phyloP scores from a whole-genome alignment of 2,329 filamentous ascomycete genomes.

The Botrytis hyacinthi region DNA sequence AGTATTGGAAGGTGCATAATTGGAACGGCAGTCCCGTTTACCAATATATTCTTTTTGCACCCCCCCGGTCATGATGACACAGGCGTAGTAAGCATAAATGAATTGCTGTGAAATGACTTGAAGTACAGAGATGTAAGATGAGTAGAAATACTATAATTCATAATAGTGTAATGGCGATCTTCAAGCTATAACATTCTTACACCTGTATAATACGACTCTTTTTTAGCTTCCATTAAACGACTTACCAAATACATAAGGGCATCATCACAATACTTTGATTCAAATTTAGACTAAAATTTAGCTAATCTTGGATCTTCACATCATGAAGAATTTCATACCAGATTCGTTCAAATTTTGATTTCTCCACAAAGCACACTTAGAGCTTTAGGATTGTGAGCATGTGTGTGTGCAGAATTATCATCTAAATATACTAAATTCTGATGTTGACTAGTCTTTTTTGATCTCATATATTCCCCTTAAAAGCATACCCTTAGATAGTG shows the following conservation, averaged over 20 bases:
- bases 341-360: not conserved
- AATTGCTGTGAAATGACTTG: not conserved
- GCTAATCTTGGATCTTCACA: not conserved
- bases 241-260: too few species aligned
- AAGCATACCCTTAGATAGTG: not conserved
- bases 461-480: not conserved
- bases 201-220: too few species aligned
- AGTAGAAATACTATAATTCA: not conserved
- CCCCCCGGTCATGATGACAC: not conserved
- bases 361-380: not conserved
- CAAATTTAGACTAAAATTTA: not conserved
- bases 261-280: not conserved
- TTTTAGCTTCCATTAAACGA: too few species aligned
- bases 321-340: not conserved
- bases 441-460: not conserved
- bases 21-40: not conserved
- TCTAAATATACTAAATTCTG: not conserved
- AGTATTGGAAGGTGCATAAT: not conserved
- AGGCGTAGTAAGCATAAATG: not conserved
- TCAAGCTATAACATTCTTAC: too few species aligned
- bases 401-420: not conserved
- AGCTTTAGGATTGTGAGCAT: not conserved
- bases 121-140: not conserved
- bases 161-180: too few species aligned
- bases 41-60: not conserved